A percentile compares a stretch with the other conserved stretches of the same genome.
Conservation (phyloP, 345 rosid species). For the Pseudoturritis turrita region DNA sequence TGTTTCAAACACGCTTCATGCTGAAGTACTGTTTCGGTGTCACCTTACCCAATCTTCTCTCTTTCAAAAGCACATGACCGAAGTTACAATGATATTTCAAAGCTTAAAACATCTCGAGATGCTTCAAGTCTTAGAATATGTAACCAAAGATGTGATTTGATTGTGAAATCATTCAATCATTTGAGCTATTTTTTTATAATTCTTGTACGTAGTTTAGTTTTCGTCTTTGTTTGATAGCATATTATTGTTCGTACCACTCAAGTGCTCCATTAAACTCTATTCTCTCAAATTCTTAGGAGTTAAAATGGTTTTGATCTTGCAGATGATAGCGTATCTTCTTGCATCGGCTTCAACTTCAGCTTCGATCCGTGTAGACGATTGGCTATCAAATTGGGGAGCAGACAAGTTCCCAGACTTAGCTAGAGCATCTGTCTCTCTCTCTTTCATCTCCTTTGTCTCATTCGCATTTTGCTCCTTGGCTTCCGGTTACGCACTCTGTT, state of each 20-base stretch:
- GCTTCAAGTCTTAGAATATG: background rate
- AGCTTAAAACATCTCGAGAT: background rate
- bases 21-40: background rate
- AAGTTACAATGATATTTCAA: background rate
- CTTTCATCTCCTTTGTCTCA: constrained; percentile 59
- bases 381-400: constrained; percentile 79
- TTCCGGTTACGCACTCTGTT: constrained; percentile 61
- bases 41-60: background rate
- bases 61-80: background rate
- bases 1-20: background rate
- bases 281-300: background rate
- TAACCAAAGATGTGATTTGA: background rate
- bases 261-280: background rate
- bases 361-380: constrained; percentile 70
- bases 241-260: background rate
- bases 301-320: constrained; percentile 15
- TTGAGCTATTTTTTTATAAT: background rate
- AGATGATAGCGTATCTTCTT: constrained; percentile 78
- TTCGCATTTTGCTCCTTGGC: constrained; percentile 68
- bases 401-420: constrained; percentile 86
- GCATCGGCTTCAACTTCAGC: constrained; percentile 86
- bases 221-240: background rate
- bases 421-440: constrained; percentile 57
- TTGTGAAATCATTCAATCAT: background rate
- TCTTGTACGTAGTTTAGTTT: background rate